Percentiles rank a stretch among this genome's conserved stretches.
These are phyloP conservation scores for Vitis hybrid DNA, from an alignment of 177 flowering plant species.

Conservation along the genomic window DNA sequence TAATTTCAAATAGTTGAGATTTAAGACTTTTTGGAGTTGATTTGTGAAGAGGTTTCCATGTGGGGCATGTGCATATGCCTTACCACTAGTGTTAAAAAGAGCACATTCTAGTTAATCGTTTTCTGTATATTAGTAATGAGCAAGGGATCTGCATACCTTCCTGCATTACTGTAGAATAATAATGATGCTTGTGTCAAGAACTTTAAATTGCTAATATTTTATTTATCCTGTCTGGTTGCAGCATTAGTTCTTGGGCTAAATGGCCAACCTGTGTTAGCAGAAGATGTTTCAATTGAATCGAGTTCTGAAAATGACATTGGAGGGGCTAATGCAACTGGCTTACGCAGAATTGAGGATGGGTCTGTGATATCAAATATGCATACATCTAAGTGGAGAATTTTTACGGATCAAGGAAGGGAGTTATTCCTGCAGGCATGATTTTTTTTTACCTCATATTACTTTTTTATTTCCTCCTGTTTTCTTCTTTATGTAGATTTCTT, in stretches of 20 bases:
- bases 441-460: background rate
- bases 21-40: too few species aligned
- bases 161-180: background rate
- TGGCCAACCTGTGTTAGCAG: constrained; percentile 48
- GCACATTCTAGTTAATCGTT: too few species aligned
- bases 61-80: too few species aligned
- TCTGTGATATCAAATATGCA: constrained; percentile 81
- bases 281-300: constrained; percentile 43
- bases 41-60: too few species aligned
- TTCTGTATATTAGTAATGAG: too few species aligned
- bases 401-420: constrained; percentile 79
- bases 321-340: constrained; percentile 30
- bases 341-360: constrained; percentile 78
- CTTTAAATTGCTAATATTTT: background rate
- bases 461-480: background rate
- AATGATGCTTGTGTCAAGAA: background rate
- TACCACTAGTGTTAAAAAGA: too few species aligned
- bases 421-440: constrained; percentile 55
- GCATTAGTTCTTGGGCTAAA: constrained; percentile 55
- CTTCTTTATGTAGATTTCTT: constrained; percentile 1
- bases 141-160: background rate
- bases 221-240: constrained; percentile 14
- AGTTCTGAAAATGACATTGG: constrained; percentile 35
- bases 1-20: too few species aligned
- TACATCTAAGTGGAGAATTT: constrained; percentile 88